Evolutionary conservation across 1,284 basidiomycete genomes (phyloP).

Genomic region (Malassezia caprae): DNA sequence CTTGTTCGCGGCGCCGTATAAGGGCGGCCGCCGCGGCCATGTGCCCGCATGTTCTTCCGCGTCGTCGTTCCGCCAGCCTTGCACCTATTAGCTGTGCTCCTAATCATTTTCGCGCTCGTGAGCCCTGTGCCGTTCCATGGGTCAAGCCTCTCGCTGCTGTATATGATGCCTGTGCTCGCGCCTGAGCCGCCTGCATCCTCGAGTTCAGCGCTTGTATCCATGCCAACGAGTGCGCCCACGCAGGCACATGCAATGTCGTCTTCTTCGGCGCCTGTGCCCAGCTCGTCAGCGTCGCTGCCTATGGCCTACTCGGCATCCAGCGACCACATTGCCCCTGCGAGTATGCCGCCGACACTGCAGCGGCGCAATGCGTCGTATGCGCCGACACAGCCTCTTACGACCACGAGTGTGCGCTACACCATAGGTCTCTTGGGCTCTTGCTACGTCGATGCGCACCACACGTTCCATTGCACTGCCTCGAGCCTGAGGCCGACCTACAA

Average conservation of each 20-base stretch:
- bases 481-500: slow-evolving; percentile 4
- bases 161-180: slow-evolving; percentile 1
- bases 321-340: neutral
- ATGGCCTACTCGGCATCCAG: neutral
- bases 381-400: neutral
- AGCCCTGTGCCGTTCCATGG: slow-evolving; percentile 14
- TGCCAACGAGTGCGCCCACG: neutral
- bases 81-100: neutral
- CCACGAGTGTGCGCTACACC: neutral
- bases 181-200: neutral
- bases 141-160: slow-evolving; percentile 16
- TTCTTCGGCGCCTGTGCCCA: neutral
- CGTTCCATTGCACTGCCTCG: slow-evolving; percentile 1
- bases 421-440: slow-evolving; percentile 12
- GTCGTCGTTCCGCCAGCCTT: slow-evolving; percentile 1
- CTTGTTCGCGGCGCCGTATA: slow-evolving; percentile 4
- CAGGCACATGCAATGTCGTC: neutral
- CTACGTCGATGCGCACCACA: neutral
- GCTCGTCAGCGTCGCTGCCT: neutral
- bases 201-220: neutral
- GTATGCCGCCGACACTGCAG: neutral
- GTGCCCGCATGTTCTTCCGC: slow-evolving; percentile 1
- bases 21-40: neutral
- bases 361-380: neutral
- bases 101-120: slow-evolving; percentile 12